A percentile compares a stretch with the other conserved stretches of the same genome.
Evolutionary conservation across 768 basidiomycete species (phyloP).

Genomic region (Thelephora aurantiotincta): DNA sequence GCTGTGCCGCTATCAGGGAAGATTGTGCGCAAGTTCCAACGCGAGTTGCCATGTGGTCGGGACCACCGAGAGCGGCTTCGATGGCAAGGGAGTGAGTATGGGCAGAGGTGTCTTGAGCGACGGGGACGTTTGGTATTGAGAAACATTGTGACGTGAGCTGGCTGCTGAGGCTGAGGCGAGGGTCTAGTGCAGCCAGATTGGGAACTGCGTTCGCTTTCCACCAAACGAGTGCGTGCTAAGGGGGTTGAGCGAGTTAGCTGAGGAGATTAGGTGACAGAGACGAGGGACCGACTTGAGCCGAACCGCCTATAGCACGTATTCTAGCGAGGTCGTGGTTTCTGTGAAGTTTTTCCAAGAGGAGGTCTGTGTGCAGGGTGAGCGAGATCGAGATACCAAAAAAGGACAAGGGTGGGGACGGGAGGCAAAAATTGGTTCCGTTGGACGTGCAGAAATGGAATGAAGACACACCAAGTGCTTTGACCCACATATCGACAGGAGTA

Average conservation of each 20-base stretch:
- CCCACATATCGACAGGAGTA: slow-evolving; percentile 86
- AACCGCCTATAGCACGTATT: slow-evolving; percentile 65
- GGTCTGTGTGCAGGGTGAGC: slow-evolving; percentile 30
- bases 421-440: slow-evolving; percentile 48
- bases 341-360: slow-evolving; percentile 60
- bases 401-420: slow-evolving; percentile 1
- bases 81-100: slow-evolving; percentile 66
- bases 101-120: slow-evolving; percentile 69
- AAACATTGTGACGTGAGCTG: slow-evolving; percentile 58
- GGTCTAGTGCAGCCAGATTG: slow-evolving; percentile 58
- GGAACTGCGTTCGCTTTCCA: slow-evolving; percentile 73
- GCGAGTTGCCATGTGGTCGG: slow-evolving; percentile 62
- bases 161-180: slow-evolving; percentile 50
- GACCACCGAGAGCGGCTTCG: slow-evolving; percentile 63
- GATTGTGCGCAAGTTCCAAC: slow-evolving; percentile 63
- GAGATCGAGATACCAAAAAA: slow-evolving; percentile 1
- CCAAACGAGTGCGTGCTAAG: slow-evolving; percentile 65
- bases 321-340: slow-evolving; percentile 55
- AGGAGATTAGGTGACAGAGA: slow-evolving; percentile 4
- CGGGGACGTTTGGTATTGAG: slow-evolving; percentile 60
- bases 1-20: slow-evolving; percentile 60
- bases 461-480: slow-evolving; percentile 65
- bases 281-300: slow-evolving; percentile 50
- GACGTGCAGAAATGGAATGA: slow-evolving; percentile 11
- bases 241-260: neutral